Evolutionary conservation across 345 rosid genomes (phyloP).

Genomic region (Linum usitatissimum): DNA sequence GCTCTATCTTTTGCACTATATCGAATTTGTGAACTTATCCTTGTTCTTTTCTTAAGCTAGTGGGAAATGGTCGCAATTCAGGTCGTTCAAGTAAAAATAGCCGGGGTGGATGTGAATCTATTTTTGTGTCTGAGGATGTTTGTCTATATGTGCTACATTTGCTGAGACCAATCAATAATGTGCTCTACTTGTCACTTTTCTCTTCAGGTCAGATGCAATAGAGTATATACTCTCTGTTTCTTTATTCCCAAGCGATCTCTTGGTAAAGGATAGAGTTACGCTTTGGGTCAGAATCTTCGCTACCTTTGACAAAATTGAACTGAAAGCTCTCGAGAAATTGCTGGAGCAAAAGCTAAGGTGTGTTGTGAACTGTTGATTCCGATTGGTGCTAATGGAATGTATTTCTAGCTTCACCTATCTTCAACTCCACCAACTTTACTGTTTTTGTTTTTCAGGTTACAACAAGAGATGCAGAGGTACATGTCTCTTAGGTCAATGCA

Average conservation of each 20-base stretch:
- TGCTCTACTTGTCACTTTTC: constrained; percentile 14
- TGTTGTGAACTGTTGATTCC: constrained; percentile 15
- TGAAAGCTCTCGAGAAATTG: constrained; percentile 77
- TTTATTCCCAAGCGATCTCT: constrained; percentile 53
- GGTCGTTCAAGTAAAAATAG: no score
- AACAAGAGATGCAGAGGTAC: constrained; percentile 93
- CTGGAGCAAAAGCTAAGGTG: constrained; percentile 96
- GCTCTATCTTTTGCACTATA: constrained; percentile 2
- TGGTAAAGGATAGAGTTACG: constrained; percentile 52
- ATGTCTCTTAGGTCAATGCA: constrained; percentile 65
- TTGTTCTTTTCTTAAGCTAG: no score
- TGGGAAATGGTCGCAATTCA: no score
- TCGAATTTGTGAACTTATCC: not conserved
- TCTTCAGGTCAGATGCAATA: constrained; percentile 83
- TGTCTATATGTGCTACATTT: not conserved
- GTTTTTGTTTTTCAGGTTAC: constrained; percentile 66
- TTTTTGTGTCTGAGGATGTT: not conserved
- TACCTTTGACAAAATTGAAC: constrained; percentile 72
- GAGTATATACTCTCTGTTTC: constrained; percentile 59
- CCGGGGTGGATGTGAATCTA: no score
- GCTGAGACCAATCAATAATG: not conserved
- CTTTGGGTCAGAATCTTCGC: constrained; percentile 75
- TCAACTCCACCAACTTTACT: constrained; percentile 23
- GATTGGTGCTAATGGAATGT: constrained; percentile 12
- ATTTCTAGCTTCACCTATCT: constrained; percentile 11